Conservation (phyloP, 208 protist species). For the Trypanosoma mega region DNA sequence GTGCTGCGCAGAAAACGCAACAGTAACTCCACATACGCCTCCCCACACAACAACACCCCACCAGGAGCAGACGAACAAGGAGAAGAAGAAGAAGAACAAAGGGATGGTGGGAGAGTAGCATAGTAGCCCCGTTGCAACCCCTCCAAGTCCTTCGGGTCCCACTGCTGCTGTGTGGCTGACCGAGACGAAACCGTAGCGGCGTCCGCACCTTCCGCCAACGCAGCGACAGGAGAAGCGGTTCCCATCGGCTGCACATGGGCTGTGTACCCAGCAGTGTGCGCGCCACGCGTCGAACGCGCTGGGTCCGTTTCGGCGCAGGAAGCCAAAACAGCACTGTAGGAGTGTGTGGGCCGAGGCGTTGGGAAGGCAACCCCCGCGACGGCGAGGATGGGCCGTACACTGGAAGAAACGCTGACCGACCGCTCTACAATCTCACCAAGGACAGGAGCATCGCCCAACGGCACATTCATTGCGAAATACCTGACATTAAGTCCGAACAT, state of each 20-base stretch:
- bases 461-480: background rate
- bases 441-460: constrained; percentile 3
- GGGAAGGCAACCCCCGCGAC: constrained; percentile 42
- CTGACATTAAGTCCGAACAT: background rate
- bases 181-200: constrained; percentile 9
- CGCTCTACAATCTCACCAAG: constrained; percentile 46
- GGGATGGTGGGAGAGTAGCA: constrained; percentile 7
- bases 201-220: constrained; percentile 5
- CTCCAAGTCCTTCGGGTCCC: constrained; percentile 39
- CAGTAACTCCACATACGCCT: constrained; percentile 44
- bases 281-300: no score
- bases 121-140: constrained; percentile 43
- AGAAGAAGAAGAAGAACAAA: no score
- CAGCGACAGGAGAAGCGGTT: background rate
- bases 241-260: constrained; percentile 50
- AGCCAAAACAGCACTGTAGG: constrained; percentile 27
- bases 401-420: background rate
- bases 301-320: no score
- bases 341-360: constrained; percentile 9
- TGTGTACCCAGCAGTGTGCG: constrained; percentile 23
- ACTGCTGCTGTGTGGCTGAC: constrained; percentile 39
- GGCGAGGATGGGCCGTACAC: constrained; percentile 43
- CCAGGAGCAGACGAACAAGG: no score
- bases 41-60: constrained; percentile 11
- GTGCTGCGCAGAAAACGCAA: constrained; percentile 51